phyloP scores from a whole-genome alignment of 139 green algal species.

The Coelastrella sp. region DNA sequence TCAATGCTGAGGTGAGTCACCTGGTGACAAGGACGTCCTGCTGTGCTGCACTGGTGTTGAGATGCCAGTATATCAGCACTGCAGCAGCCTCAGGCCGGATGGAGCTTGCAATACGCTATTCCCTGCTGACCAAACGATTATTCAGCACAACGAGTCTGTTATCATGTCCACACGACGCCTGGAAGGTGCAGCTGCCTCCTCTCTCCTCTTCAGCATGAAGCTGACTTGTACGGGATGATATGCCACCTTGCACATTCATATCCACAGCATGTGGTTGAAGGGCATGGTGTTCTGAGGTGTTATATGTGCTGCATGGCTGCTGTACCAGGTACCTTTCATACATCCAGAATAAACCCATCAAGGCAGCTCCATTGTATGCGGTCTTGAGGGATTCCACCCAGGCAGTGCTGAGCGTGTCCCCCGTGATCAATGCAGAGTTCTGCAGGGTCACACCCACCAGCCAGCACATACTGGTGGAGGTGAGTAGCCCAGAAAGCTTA shows the following conservation, averaged over 20 bases:
- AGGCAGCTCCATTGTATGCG: slow-evolving; percentile 85
- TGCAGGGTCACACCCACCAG: slow-evolving; percentile 67
- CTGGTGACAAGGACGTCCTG: not conserved
- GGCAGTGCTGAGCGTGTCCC: slow-evolving; percentile 87
- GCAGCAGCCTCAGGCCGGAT: not conserved
- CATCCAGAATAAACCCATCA: slow-evolving; percentile 74
- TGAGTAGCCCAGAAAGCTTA: slow-evolving; percentile 36
- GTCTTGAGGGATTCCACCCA: slow-evolving; percentile 85
- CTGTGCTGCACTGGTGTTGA: not conserved
- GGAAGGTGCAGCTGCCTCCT: too few relatives aligned
- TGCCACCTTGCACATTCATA: not conserved
- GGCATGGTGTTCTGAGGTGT: not conserved
- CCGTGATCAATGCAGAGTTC: slow-evolving; percentile 94
- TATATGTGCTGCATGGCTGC: not conserved
- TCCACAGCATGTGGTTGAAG: not conserved
- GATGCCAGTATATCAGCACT: not conserved
- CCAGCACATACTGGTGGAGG: slow-evolving; percentile 15
- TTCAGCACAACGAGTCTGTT: too few relatives aligned
- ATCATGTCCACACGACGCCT: too few relatives aligned
- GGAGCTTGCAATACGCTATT: not conserved
- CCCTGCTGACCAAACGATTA: too few relatives aligned
- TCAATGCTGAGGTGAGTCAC: slow-evolving; percentile 41
- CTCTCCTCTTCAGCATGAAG: too few relatives aligned
- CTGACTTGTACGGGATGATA: not conserved
- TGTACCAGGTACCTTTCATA: slow-evolving; percentile 28